A percentile compares a stretch with the other conserved stretches of the same genome.
These are phyloP conservation scores for Neurospora sublineolata DNA, from an alignment of 495 filamentous ascomycete genomes.

Conservation along the genomic window DNA sequence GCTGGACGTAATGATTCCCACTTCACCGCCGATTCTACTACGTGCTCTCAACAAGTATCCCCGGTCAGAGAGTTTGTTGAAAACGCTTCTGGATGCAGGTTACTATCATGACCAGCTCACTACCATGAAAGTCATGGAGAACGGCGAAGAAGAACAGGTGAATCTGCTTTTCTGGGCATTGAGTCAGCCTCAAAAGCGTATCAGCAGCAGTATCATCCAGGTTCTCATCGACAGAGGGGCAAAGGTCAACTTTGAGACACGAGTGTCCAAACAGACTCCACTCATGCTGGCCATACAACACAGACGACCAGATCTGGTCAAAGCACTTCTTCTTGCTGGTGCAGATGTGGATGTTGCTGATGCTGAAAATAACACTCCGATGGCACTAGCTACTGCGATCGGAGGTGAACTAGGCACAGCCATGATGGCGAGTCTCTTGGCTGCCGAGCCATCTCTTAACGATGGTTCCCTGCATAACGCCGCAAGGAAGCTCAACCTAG, in stretches of 20 bases:
- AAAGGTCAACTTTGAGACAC: conserved; percentile 36
- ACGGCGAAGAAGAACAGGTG: conserved; percentile 31
- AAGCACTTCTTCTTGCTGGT: conserved; percentile 28
- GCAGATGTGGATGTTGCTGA: conserved; percentile 36
- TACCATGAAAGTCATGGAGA: conserved; percentile 20
- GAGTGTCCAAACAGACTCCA: conserved; percentile 31
- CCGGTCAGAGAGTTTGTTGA: conserved; percentile 28
- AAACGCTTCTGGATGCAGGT: conserved; percentile 32
- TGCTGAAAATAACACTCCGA: conserved; percentile 31
- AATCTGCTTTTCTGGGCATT: conserved; percentile 36
- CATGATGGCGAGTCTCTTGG: conserved; percentile 35
- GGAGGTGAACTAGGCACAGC: conserved; percentile 33
- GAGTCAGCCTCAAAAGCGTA: conserved; percentile 36
- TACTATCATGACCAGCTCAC: conserved; percentile 36
- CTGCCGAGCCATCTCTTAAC: conserved; percentile 33
- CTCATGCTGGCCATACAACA: conserved; percentile 36
- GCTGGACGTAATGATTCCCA: conserved; percentile 29
- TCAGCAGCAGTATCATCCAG: conserved; percentile 33
- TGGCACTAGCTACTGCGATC: conserved; percentile 36
- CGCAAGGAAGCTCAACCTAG: conserved; percentile 32
- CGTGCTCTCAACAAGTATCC: conserved; percentile 33
- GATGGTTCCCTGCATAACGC: conserved; percentile 41
- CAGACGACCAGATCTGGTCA: conserved; percentile 33
- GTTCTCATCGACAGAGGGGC: conserved; percentile 30
- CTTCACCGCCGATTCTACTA: conserved; percentile 27